Evolutionary conservation across 257 asterid genomes (phyloP).

Genomic region (Nicotiana paniculata): DNA sequence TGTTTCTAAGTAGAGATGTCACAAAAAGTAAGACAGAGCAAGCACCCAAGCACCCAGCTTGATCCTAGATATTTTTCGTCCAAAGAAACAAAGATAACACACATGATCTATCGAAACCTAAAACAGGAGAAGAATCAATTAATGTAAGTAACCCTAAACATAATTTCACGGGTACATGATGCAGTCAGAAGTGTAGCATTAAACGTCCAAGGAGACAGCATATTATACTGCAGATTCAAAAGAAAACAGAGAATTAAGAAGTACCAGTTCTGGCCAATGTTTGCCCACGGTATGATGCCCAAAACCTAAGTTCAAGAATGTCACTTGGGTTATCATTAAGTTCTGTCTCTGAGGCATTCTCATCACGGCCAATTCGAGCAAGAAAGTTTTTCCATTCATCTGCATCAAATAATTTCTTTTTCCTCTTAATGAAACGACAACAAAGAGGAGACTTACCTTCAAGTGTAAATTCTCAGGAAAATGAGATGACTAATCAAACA

Average conservation of each 20-base stretch:
- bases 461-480: not conserved
- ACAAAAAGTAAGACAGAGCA: not conserved
- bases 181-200: not conserved
- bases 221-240: not conserved
- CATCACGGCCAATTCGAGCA: constrained; percentile 90
- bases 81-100: not conserved
- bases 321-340: constrained; percentile 74
- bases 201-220: constrained; percentile 1
- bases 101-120: not conserved
- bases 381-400: constrained; percentile 98
- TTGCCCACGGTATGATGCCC: constrained; percentile 99
- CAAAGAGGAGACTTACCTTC: not conserved
- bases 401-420: constrained; percentile 24
- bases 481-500: not conserved
- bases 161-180: not conserved
- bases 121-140: not conserved
- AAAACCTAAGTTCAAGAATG: constrained; percentile 86
- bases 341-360: constrained; percentile 63
- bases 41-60: not conserved
- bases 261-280: constrained; percentile 95
- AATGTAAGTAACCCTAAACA: not conserved
- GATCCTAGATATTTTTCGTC: not conserved
- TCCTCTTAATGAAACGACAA: not conserved
- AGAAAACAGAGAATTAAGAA: not conserved
- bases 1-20: not conserved